Percentiles rank a stretch among this genome's conserved stretches.
Evolutionary conservation across 345 rosid genomes (phyloP).

Genomic region (Hypericum perforatum): DNA sequence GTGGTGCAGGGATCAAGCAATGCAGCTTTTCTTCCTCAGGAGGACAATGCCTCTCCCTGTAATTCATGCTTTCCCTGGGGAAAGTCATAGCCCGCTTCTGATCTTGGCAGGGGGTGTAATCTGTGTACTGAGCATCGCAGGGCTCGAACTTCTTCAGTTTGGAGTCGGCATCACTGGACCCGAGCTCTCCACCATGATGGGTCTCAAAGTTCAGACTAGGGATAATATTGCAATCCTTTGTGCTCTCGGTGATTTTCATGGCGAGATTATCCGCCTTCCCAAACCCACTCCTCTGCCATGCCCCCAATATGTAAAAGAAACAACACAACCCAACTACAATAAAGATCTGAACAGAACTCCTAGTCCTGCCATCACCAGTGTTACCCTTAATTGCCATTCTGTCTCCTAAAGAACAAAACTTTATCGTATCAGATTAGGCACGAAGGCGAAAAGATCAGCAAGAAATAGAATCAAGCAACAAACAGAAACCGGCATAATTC

Average conservation of each 20-base stretch:
- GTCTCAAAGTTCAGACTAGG: slow-evolving; percentile 78
- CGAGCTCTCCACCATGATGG: slow-evolving; percentile 69
- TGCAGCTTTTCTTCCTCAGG: slow-evolving; percentile 58
- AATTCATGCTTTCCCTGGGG: slow-evolving; percentile 83
- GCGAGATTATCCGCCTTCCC: slow-evolving; percentile 99
- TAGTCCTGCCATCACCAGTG: slow-evolving; percentile 67
- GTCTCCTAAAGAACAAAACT: not conserved
- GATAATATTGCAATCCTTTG: slow-evolving; percentile 67
- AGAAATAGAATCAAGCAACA: too few species aligned
- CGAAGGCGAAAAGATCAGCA: too few species aligned
- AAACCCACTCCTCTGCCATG: slow-evolving; percentile 97
- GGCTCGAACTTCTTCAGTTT: slow-evolving; percentile 57
- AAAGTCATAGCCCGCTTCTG: slow-evolving; percentile 95
- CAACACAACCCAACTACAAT: slow-evolving; percentile 75
- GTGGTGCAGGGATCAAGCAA: slow-evolving; percentile 85
- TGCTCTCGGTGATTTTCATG: slow-evolving; percentile 62
- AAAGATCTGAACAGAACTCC: slow-evolving; percentile 80
- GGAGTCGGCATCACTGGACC: slow-evolving; percentile 29
- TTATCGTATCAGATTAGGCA: not conserved
- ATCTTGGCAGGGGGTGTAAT: slow-evolving; percentile 98
- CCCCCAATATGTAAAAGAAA: slow-evolving; percentile 87
- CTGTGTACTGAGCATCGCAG: slow-evolving; percentile 51
- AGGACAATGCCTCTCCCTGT: slow-evolving; percentile 91
- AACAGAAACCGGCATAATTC: too few species aligned
- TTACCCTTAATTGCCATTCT: slow-evolving; percentile 67